These are phyloP conservation scores for Cyclotella distinguenda DNA, from an alignment of 108 stramenopile genomes.

Conservation along the genomic window DNA sequence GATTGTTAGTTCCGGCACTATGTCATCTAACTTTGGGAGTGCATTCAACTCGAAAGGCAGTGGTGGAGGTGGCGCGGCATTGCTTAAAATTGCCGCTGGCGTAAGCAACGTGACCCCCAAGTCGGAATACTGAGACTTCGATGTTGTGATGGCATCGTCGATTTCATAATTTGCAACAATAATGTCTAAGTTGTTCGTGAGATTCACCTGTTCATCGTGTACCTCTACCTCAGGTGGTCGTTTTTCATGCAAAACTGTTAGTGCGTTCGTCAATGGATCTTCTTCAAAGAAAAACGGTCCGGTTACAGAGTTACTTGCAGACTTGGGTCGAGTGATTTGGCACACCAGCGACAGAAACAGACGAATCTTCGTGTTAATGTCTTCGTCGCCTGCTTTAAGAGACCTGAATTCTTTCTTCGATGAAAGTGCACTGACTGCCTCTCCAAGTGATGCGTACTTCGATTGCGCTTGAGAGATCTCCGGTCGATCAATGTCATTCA, in stretches of 20 bases:
- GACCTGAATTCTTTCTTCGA: not conserved
- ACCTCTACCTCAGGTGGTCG: not conserved
- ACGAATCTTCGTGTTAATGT: slow-evolving; percentile 15
- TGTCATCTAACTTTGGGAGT: not conserved
- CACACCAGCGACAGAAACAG: slow-evolving; percentile 19
- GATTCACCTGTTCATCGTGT: not conserved
- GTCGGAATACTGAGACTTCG: slow-evolving; percentile 14
- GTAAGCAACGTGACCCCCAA: slow-evolving; percentile 27
- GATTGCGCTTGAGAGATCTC: not conserved
- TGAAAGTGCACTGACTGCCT: slow-evolving; percentile 22
- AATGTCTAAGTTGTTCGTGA: not conserved
- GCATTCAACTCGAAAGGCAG: not conserved
- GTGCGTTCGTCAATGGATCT: not conserved
- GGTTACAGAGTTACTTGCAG: not conserved
- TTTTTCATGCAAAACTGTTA: slow-evolving; percentile 8
- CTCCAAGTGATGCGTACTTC: slow-evolving; percentile 29
- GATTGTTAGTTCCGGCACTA: not conserved
- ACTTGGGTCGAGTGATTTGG: slow-evolving; percentile 4
- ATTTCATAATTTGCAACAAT: not conserved
- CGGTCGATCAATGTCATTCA: too few relatives aligned
- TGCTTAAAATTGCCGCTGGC: slow-evolving; percentile 27
- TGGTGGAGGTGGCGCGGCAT: not conserved
- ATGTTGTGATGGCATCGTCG: slow-evolving; percentile 7
- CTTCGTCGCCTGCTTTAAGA: slow-evolving; percentile 14
- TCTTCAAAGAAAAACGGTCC: slow-evolving; percentile 22